Conservation (phyloP, 2,329 filamentous ascomycete genomes). For the Venturia pyrina region DNA sequence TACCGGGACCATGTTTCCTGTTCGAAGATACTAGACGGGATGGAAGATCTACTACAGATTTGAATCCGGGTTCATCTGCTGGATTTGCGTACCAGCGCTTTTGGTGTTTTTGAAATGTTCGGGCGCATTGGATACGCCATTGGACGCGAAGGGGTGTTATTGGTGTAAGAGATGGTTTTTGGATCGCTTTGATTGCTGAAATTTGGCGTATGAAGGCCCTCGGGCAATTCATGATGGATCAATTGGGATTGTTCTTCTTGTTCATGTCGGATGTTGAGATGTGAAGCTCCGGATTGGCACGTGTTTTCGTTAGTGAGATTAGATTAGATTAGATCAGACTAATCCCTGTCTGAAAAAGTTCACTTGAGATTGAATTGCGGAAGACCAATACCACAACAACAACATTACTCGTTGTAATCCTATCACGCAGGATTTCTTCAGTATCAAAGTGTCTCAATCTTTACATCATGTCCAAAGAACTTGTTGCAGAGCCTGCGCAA, state of each 20-base stretch:
- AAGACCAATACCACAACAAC: background rate
- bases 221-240: background rate
- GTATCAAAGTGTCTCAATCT: too few relatives aligned
- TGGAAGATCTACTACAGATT: conserved; percentile 79
- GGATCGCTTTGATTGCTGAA: background rate
- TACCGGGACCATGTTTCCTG: conserved; percentile 65
- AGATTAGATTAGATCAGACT: background rate
- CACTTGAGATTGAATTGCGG: background rate
- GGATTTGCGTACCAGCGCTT: conserved; percentile 36
- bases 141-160: background rate
- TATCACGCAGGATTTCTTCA: background rate
- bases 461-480: background rate
- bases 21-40: conserved; percentile 68
- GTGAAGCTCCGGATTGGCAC: background rate
- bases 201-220: conserved; percentile 4
- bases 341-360: conserved; percentile 3
- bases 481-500: background rate
- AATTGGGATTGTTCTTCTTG: background rate
- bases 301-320: background rate
- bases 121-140: conserved; percentile 8
- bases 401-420: background rate
- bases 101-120: background rate
- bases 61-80: conserved; percentile 68
- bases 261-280: background rate
- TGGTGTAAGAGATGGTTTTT: background rate